Percentiles rank a stretch among this genome's conserved stretches.
Evolutionary conservation across 2,329 filamentous ascomycete genomes (phyloP).

Genomic region (Paecilomyces sp.): DNA sequence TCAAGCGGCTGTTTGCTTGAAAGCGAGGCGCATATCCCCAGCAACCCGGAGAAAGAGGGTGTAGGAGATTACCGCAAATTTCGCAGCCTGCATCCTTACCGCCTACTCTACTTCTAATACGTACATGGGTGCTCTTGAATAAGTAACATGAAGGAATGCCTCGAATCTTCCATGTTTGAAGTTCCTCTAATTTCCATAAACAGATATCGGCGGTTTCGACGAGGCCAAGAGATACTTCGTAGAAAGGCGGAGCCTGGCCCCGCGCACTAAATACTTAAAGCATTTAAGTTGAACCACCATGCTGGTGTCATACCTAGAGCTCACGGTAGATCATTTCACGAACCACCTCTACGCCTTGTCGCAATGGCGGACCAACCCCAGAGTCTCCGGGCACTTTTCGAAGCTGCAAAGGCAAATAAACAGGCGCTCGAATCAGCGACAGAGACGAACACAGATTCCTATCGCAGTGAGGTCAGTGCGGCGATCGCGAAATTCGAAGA

Average conservation of each 20-base stretch:
- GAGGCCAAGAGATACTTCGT: background rate
- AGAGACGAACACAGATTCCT: conserved; percentile 58
- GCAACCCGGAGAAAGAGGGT: background rate
- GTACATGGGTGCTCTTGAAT: background rate
- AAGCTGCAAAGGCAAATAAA: conserved; percentile 49
- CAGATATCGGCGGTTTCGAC: background rate
- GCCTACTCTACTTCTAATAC: background rate
- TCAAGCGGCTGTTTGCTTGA: background rate
- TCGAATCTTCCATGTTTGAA: background rate
- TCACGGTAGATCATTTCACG: conserved; percentile 4
- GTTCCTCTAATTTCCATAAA: background rate
- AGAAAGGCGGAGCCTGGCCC: background rate
- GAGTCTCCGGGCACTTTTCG: conserved; percentile 50
- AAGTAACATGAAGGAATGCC: background rate
- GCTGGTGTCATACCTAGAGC: background rate
- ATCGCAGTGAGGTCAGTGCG: conserved; percentile 59
- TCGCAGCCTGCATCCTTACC: background rate
- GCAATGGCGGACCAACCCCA: conserved; percentile 42
- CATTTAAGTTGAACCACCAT: background rate
- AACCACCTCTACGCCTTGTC: background rate
- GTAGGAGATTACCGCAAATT: background rate
- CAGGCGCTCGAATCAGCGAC: conserved; percentile 54
- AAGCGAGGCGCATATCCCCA: background rate
- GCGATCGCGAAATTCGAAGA: conserved; percentile 66
- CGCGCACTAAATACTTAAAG: background rate